phyloP scores from a whole-genome alignment of 2,329 filamentous ascomycete species.

The Epichloe hybrida region DNA sequence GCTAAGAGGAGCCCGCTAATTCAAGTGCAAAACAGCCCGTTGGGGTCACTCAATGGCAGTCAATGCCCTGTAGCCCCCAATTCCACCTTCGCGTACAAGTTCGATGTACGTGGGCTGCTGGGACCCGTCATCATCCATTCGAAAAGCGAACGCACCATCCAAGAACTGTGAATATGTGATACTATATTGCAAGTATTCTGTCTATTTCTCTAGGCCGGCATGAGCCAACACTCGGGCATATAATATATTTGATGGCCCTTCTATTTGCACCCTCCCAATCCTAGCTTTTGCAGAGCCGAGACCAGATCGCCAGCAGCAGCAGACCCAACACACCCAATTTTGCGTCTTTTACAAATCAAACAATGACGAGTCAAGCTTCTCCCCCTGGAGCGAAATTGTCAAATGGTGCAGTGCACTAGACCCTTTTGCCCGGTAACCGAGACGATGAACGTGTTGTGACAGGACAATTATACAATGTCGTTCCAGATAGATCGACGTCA shows the following conservation, averaged over 20 bases:
- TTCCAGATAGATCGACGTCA: not conserved
- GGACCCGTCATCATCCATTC: slow-evolving; percentile 55
- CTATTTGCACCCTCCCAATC: not conserved
- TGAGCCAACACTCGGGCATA: not conserved
- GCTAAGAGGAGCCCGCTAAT: no score
- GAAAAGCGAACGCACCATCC: slow-evolving; percentile 23
- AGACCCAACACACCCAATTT: not conserved
- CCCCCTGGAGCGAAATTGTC: not conserved
- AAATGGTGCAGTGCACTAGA: not conserved
- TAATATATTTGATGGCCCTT: not conserved
- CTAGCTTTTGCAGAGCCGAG: not conserved
- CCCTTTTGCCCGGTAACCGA: not conserved
- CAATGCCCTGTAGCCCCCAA: no score
- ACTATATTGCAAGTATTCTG: not conserved
- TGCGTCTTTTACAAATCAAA: not conserved
- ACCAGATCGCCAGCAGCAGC: not conserved
- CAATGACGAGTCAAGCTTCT: not conserved
- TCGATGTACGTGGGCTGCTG: slow-evolving; percentile 51
- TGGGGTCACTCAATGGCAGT: no score
- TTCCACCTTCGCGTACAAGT: slow-evolving; percentile 49
- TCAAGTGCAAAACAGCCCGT: no score
- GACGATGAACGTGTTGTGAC: not conserved
- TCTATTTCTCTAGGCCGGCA: slow-evolving; percentile 1
- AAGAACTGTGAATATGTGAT: slow-evolving; percentile 5
- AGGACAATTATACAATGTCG: not conserved